Conservation (phyloP, 345 rosid species). For the Moricandia arvensis region DNA sequence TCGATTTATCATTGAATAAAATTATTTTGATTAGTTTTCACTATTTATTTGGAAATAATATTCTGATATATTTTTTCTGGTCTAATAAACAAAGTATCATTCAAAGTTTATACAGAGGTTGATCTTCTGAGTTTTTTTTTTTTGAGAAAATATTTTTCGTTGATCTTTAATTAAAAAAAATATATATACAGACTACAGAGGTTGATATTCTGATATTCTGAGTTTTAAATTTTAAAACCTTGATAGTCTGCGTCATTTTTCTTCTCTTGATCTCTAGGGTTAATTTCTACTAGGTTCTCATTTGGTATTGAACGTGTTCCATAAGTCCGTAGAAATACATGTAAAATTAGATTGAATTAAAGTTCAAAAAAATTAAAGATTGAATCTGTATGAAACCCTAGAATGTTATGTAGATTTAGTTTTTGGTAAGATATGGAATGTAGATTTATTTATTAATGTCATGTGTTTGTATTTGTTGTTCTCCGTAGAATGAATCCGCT, state of each 20-base stretch:
- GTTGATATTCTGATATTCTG: no score
- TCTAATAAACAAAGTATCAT: neutral
- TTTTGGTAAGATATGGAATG: neutral
- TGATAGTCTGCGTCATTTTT: neutral
- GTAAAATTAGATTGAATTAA: neutral
- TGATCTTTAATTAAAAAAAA: no score
- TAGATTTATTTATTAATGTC: neutral
- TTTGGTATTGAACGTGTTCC: neutral
- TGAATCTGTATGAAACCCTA: neutral
- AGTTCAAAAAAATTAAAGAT: neutral
- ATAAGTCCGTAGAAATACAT: neutral
- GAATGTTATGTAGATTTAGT: neutral
- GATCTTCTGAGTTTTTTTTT: no score
- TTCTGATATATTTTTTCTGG: neutral
- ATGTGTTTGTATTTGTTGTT: neutral
- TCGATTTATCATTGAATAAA: neutral
- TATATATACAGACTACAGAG: no score
- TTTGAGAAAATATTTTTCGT: no score
- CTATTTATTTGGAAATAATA: neutral
- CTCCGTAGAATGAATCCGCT: conserved; percentile 41
- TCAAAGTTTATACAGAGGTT: neutral
- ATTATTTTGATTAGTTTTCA: neutral
- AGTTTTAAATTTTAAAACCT: no score
- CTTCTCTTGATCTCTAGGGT: neutral
- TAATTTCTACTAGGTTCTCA: neutral